Evolutionary conservation across 2,329 filamentous ascomycete genomes (phyloP), one percentile per base, ranked within the genome.

Genomic region (Botrytis sinoallii): DNA sequence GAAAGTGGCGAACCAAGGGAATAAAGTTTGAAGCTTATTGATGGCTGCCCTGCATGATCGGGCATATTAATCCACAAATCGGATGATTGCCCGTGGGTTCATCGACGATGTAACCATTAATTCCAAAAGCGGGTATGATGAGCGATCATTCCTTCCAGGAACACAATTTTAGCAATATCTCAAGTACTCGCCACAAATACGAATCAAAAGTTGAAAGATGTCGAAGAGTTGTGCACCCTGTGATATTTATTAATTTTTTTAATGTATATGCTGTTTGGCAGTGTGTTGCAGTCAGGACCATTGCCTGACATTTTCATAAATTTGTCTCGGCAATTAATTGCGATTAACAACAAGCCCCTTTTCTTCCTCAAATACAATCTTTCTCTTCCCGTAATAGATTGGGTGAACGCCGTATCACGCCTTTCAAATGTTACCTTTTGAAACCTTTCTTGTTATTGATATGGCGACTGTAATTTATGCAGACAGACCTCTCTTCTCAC

Each of bases 401-500:
- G 10, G 20, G 8, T 32, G 6, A 38, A 68, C 66, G 48, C 48
- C 66, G 29, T 29, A 29, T 25, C 7, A 57, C 57, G 35, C 48
- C 22, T 55, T n/a, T 40, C 35, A 25, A 29, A 25, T 32, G 16
- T 14, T 29, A 40, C 20, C 20, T 20, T 1, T 22, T 12, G 4
- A n/a, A 38, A 22, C 12, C 2, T 20, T 25, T n/a, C 38, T 40
- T 12, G 12, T 2, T 3, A 29, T 20, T 29, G 25, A 29, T 44
- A 22, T 32, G 25, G 25, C 1, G 35, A 55, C 25, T 12, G 16
- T 42, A 16, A 32, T 32, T 68, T 85, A 93, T 68, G 90, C 89
- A 32, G 92, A 92, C 75, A 98, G 85, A 2, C 95, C 95, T 76
- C 94, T 87, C 85, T 96, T 97, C 87, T 97, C 95, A 80, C 92